Evolutionary conservation across 768 basidiomycete genomes (phyloP).

Genomic region (Tubosaeta sp.): DNA sequence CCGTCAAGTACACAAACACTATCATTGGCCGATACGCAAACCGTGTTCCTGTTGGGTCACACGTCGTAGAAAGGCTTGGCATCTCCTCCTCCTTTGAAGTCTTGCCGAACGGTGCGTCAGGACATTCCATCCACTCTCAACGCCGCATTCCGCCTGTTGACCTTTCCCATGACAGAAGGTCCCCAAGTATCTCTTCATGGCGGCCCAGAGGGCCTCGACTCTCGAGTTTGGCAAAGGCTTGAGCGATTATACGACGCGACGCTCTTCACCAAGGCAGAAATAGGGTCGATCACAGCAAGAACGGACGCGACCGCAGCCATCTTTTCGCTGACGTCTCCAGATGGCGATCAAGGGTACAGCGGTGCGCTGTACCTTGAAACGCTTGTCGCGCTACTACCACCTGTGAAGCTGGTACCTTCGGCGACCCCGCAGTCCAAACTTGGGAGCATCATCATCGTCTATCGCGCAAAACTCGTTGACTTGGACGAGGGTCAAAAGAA

Average conservation of each 20-base stretch:
- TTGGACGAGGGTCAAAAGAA: slow-evolving; percentile 33
- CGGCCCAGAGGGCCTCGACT: slow-evolving; percentile 63
- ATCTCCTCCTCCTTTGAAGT: slow-evolving; percentile 45
- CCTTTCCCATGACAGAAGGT: slow-evolving; percentile 34
- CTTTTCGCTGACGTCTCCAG: slow-evolving; percentile 53
- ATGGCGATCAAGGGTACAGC: slow-evolving; percentile 71
- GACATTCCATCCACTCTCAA: not conserved
- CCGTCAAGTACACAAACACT: slow-evolving; percentile 67
- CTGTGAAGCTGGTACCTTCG: slow-evolving; percentile 26
- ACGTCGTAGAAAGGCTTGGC: slow-evolving; percentile 50
- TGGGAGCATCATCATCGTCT: slow-evolving; percentile 65
- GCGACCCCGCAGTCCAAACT: slow-evolving; percentile 41
- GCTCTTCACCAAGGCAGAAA: slow-evolving; percentile 56
- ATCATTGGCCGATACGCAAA: slow-evolving; percentile 73
- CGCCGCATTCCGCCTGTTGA: not conserved
- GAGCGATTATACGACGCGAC: slow-evolving; percentile 33
- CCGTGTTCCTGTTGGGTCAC: slow-evolving; percentile 59
- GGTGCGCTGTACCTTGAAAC: slow-evolving; percentile 60
- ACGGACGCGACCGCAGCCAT: slow-evolving; percentile 39
- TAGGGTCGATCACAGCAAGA: slow-evolving; percentile 37
- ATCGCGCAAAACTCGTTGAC: slow-evolving; percentile 61
- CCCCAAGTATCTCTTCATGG: slow-evolving; percentile 66
- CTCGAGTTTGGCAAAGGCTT: slow-evolving; percentile 48
- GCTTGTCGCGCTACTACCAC: slow-evolving; percentile 45
- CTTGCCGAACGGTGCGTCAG: slow-evolving; percentile 33